Evolutionary conservation across 1,139 yeast genomes (phyloP).

Genomic region (Sugiyamaella novakii): DNA sequence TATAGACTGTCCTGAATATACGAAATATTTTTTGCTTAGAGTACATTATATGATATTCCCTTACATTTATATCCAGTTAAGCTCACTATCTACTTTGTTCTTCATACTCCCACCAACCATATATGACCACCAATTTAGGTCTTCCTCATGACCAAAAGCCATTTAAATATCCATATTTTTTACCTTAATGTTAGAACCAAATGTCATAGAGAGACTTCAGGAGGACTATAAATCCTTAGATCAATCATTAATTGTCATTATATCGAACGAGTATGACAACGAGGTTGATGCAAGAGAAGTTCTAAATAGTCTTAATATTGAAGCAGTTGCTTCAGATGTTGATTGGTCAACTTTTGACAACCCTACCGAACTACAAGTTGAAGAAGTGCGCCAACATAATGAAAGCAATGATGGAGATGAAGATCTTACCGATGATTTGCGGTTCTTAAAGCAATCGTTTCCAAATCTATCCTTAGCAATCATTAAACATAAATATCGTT

Average conservation of each 20-base stretch:
- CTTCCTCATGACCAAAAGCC: no score
- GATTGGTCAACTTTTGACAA: slow-evolving; percentile 20
- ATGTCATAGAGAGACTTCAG: slow-evolving; percentile 6
- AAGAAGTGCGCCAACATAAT: neutral
- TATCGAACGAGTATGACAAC: slow-evolving; percentile 15
- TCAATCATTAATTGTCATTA: slow-evolving; percentile 11
- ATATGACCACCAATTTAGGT: no score
- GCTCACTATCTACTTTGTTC: no score
- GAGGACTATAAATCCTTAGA: slow-evolving; percentile 19
- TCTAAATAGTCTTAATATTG: slow-evolving; percentile 10
- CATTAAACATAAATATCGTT: slow-evolving; percentile 26
- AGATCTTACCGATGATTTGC: slow-evolving; percentile 18
- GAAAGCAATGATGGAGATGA: slow-evolving; percentile 11
- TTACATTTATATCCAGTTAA: no score
- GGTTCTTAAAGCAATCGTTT: slow-evolving; percentile 31
- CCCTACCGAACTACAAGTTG: neutral
- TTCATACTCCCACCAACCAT: no score
- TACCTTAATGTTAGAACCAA: slow-evolving; percentile 15
- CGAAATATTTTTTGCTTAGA: no score
- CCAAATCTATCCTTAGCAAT: slow-evolving; percentile 29
- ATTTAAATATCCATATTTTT: no score
- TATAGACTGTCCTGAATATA: no score
- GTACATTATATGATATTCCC: no score
- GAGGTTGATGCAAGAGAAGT: slow-evolving; percentile 15
- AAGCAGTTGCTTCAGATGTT: slow-evolving; percentile 17